These are phyloP conservation scores for Pleomassaria siparia DNA, from an alignment of 2,329 filamentous ascomycete species.

Conservation along the genomic window DNA sequence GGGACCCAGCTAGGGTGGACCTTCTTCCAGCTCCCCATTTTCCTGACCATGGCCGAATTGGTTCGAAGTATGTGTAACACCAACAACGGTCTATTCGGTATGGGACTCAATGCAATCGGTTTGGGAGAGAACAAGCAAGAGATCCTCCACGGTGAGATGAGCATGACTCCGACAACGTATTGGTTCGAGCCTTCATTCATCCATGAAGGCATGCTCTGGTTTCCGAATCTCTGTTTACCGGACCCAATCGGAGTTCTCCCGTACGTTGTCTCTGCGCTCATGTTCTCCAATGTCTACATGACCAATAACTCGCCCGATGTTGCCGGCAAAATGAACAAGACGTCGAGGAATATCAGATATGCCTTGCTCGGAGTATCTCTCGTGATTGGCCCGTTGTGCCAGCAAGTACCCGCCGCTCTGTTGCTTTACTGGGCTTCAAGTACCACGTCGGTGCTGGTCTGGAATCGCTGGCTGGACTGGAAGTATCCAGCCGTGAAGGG, in stretches of 20 bases:
- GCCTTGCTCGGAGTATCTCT: slow-evolving; percentile 31
- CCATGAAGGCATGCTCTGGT: slow-evolving; percentile 63
- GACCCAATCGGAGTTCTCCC: slow-evolving; percentile 57
- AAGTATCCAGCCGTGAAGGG: slow-evolving; percentile 28
- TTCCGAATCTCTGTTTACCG: slow-evolving; percentile 56
- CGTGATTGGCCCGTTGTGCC: slow-evolving; percentile 34
- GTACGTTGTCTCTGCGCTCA: slow-evolving; percentile 49
- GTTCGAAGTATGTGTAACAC: slow-evolving; percentile 39
- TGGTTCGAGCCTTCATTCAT: slow-evolving; percentile 54
- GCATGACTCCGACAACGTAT: slow-evolving; percentile 8
- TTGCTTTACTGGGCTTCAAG: slow-evolving; percentile 45
- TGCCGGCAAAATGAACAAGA: slow-evolving; percentile 14
- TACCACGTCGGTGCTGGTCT: slow-evolving; percentile 35
- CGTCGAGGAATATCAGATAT: slow-evolving; percentile 20
- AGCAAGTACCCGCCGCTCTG: slow-evolving; percentile 44
- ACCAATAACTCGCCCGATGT: slow-evolving; percentile 22
- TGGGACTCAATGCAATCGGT: slow-evolving; percentile 19
- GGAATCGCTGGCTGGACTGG: slow-evolving; percentile 37
- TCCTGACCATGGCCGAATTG: slow-evolving; percentile 40
- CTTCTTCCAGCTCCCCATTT: slow-evolving; percentile 38
- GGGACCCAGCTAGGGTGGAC: slow-evolving; percentile 29
- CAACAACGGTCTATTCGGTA: slow-evolving; percentile 31
- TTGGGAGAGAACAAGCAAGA: slow-evolving; percentile 5
- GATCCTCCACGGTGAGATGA: background rate
- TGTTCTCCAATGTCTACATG: slow-evolving; percentile 51